These are phyloP conservation scores for Cryphonectria parasitica DNA, from an alignment of 2,329 filamentous ascomycete genomes.

Conservation along the genomic window DNA sequence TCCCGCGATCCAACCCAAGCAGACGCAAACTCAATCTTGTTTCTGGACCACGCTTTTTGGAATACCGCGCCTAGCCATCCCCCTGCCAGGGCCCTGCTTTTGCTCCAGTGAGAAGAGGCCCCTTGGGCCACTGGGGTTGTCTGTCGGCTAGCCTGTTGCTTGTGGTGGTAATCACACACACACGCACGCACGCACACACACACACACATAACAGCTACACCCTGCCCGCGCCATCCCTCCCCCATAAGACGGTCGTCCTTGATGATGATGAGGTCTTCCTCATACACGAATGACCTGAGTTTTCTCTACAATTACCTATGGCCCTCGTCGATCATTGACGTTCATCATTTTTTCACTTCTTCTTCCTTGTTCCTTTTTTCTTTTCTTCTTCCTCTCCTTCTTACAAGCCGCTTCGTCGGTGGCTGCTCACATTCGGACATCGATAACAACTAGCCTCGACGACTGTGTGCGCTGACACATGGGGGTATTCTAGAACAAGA, in stretches of 20 bases:
- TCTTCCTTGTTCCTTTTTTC: not conserved
- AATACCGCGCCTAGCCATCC: conserved; percentile 14
- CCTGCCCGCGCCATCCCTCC: conserved; percentile 6
- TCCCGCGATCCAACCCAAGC: conserved; percentile 26
- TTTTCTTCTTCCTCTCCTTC: not conserved
- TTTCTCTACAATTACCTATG: not conserved
- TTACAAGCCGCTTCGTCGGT: conserved; percentile 2
- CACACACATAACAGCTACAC: conserved; percentile 9
- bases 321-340: not conserved
- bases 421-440: conserved; percentile 3
- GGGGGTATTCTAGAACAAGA: not conserved
- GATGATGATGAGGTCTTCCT: conserved; percentile 3
- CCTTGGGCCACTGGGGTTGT: not conserved
- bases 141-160: not conserved
- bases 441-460: not conserved
- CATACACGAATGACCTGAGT: conserved; percentile 1
- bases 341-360: not conserved
- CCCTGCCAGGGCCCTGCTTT: conserved; percentile 14
- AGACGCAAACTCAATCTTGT: conserved; percentile 21
- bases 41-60: conserved; percentile 17
- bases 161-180: not conserved
- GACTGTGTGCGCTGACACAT: conserved; percentile 8
- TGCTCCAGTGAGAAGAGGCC: not conserved
- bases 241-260: conserved; percentile 10
- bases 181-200: not conserved